Conservation (phyloP, 192 early-diverging fungal genomes). For the Podila horticola region DNA sequence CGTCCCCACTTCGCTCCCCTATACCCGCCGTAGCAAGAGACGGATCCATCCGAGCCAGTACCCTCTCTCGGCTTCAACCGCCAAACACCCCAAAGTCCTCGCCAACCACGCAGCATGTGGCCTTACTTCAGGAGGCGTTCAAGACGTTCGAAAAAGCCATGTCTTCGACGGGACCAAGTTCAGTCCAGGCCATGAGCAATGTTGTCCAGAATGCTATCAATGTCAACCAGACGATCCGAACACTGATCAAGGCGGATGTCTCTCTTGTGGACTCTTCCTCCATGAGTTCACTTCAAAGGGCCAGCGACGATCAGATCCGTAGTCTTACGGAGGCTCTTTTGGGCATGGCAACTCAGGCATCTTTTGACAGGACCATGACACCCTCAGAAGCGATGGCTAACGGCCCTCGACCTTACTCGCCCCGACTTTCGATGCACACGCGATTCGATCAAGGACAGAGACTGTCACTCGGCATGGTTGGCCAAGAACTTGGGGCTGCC, state of each 20-base stretch:
- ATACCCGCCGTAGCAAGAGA: background rate
- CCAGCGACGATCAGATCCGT: constrained; percentile 43
- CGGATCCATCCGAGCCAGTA: background rate
- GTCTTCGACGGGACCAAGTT: background rate
- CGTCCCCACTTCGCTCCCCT: constrained; percentile 14
- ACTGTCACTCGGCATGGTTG: constrained; percentile 24
- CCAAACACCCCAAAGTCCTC: background rate
- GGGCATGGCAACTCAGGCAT: constrained; percentile 2
- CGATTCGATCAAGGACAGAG: constrained; percentile 22
- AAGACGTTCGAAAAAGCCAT: constrained; percentile 33
- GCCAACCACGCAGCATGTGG: constrained; percentile 18
- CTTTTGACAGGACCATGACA: background rate
- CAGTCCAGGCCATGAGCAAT: constrained; percentile 18
- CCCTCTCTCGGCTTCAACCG: background rate
- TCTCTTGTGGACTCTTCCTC: constrained; percentile 35
- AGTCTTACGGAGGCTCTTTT: constrained; percentile 38
- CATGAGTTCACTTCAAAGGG: constrained; percentile 27
- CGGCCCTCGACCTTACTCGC: constrained; percentile 15
- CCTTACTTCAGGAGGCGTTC: constrained; percentile 27
- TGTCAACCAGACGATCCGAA: constrained; percentile 41
- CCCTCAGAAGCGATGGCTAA: constrained; percentile 5
- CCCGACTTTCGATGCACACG: constrained; percentile 5
- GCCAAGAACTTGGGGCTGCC: constrained; percentile 11
- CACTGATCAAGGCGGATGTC: constrained; percentile 38
- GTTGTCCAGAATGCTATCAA: constrained; percentile 27